A percentile compares a stretch with the other conserved stretches of the same genome.
Evolutionary conservation across 1,284 basidiomycete genomes (phyloP).

Genomic region (Puccinia hordei): DNA sequence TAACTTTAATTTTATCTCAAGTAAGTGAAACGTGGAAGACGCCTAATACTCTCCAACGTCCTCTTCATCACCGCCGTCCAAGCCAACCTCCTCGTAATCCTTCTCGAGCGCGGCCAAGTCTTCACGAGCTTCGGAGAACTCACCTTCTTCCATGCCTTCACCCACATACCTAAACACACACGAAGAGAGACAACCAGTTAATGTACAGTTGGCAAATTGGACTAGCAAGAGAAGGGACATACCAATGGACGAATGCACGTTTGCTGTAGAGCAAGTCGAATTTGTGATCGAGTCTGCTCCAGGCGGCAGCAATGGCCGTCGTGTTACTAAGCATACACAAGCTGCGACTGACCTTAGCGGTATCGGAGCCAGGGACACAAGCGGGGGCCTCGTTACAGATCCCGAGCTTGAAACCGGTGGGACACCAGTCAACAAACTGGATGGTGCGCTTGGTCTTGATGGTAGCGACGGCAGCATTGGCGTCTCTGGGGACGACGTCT

Average conservation of each 20-base stretch:
- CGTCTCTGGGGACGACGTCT: conserved; percentile 60
- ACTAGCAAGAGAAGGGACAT: not conserved
- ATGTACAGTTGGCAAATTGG: conserved; percentile 36
- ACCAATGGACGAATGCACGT: conserved; percentile 83
- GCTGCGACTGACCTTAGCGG: conserved; percentile 59
- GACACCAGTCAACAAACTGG: conserved; percentile 61
- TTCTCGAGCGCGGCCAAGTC: conserved; percentile 96
- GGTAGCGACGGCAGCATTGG: conserved; percentile 59
- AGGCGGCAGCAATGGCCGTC: conserved; percentile 59
- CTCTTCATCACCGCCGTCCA: conserved; percentile 90
- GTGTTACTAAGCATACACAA: conserved; percentile 60
- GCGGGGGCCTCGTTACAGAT: conserved; percentile 60
- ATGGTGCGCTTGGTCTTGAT: conserved; percentile 61
- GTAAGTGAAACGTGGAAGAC: too few relatives aligned
- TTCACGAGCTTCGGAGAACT: conserved; percentile 96
- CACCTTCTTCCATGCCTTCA: conserved; percentile 99
- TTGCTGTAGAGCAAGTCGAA: conserved; percentile 60
- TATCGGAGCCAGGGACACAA: conserved; percentile 57
- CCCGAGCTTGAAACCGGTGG: conserved; percentile 60
- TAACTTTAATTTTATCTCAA: not conserved
- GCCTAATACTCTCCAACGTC: not conserved
- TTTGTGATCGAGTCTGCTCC: conserved; percentile 59
- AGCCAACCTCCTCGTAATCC: conserved; percentile 59
- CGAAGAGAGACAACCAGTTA: conserved; percentile 54
- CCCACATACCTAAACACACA: conserved; percentile 77